These are phyloP conservation scores for Triangularia verruculosa DNA, from an alignment of 2,329 filamentous ascomycete species.

Conservation along the genomic window DNA sequence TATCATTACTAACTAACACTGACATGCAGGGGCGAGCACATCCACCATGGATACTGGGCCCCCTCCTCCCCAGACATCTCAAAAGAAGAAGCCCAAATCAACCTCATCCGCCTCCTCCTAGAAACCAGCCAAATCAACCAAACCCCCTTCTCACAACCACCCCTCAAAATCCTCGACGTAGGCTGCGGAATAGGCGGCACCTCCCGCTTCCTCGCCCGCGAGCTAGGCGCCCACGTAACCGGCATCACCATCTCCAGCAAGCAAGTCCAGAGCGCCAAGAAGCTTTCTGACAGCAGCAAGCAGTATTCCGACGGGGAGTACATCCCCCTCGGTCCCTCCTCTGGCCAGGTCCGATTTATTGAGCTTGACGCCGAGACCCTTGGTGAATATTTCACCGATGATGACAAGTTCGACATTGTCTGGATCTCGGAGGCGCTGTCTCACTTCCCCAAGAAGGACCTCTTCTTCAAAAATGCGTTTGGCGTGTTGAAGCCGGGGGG, in stretches of 20 bases:
- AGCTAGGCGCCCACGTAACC: slow-evolving; percentile 51
- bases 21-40: slow-evolving; percentile 57
- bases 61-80: slow-evolving; percentile 46
- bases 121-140: slow-evolving; percentile 37
- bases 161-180: slow-evolving; percentile 51
- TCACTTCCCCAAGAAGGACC: slow-evolving; percentile 56
- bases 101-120: slow-evolving; percentile 55
- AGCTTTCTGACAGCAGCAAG: slow-evolving; percentile 36
- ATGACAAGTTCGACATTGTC: slow-evolving; percentile 50
- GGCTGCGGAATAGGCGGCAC: slow-evolving; percentile 61
- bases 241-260: slow-evolving; percentile 59
- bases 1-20: background rate
- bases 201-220: slow-evolving; percentile 51
- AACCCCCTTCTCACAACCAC: slow-evolving; percentile 29
- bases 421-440: slow-evolving; percentile 63
- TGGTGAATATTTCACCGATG: slow-evolving; percentile 47
- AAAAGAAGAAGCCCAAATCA: slow-evolving; percentile 57
- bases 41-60: slow-evolving; percentile 61
- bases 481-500: slow-evolving; percentile 47
- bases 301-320: slow-evolving; percentile 30
- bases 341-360: slow-evolving; percentile 50
- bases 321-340: slow-evolving; percentile 35
- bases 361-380: slow-evolving; percentile 62
- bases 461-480: slow-evolving; percentile 55
- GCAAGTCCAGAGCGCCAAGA: slow-evolving; percentile 57